Base-by-base conservation (phyloP, 148 eudicot genomes). In the Bassia scoparia region DNA sequence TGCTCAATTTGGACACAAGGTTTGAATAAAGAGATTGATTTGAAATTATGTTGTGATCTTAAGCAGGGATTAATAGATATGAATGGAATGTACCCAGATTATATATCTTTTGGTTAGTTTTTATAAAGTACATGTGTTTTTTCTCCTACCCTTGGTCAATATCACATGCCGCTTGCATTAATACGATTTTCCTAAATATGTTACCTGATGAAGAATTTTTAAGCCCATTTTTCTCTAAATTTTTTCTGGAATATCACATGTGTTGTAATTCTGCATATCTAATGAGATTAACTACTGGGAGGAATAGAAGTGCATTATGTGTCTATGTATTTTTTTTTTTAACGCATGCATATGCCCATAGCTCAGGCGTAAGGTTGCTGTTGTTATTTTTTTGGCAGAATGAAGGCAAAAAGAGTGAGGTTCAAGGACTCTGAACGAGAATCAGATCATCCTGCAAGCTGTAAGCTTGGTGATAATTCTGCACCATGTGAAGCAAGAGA, bases 391-490 rank as follows among this genome's bases (percentile, higher is more conserved):
- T 59, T 73, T 79, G 87, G 74, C 49, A 68, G 71, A 69, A 70
- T 68, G 30, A 82, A 71, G 72, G 73, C 55, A n/a, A 86, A 86
- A 76, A 86, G 82, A 81, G 81, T 69, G 69, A 80, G 78, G 67
- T 76, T 83, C 71, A 63, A 49, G 59, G 86, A 79, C 67, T 67
- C 66, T 48, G 83, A 80, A 70, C 20, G 8, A 54, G 77, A 75
- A 48, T 29, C 29, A 26, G 16, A 43, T 41, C 59, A 63, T 46
- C 73, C 48, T 69, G 65, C 66, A 54, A 68, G 68, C 68, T 7
- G 15, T 61, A 71, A 60, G 37, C 71, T 30, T 41, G 56, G 46
- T 53, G 78, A 20, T 67, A 31, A 24, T 77, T 48, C 81, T 0
- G 18, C 23, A 71, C 72, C 43, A 43, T 55, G 33, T 56, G 74